Conservation (phyloP, 768 basidiomycete genomes). For the Sutorius australiensis region DNA sequence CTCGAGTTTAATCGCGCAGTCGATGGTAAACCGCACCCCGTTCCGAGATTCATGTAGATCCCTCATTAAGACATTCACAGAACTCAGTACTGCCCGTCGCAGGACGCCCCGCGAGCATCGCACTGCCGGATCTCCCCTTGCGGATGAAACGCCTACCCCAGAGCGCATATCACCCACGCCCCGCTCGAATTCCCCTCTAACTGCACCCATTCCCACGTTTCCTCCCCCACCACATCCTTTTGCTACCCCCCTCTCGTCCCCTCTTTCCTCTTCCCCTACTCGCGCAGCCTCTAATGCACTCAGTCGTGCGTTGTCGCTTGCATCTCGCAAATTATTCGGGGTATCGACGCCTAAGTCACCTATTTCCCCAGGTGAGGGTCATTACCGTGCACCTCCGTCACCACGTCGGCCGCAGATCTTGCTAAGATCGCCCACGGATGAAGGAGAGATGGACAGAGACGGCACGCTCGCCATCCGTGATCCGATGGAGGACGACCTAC, state of each 20-base stretch:
- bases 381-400: constrained; percentile 47
- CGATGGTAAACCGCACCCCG: constrained; percentile 59
- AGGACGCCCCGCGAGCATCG: constrained; percentile 57
- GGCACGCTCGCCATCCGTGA: constrained; percentile 40
- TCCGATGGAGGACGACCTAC: constrained; percentile 77
- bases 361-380: constrained; percentile 32
- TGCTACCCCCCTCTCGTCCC: constrained; percentile 56
- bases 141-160: constrained; percentile 39
- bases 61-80: constrained; percentile 36
- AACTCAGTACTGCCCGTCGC: constrained; percentile 58
- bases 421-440: constrained; percentile 33
- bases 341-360: constrained; percentile 40
- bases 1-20: constrained; percentile 91
- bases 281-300: constrained; percentile 70
- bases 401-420: constrained; percentile 57
- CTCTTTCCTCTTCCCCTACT: constrained; percentile 65
- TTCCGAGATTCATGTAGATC: constrained; percentile 2
- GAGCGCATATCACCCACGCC: constrained; percentile 34
- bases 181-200: constrained; percentile 22
- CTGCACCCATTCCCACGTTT: constrained; percentile 40
- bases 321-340: constrained; percentile 80
- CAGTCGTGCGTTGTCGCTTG: constrained; percentile 73
- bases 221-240: constrained; percentile 57
- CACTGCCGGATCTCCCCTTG: constrained; percentile 45
- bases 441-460: constrained; percentile 33